Evolutionary conservation across 352 stramenopile genomes (phyloP).

Genomic region (Peronospora farinosa): DNA sequence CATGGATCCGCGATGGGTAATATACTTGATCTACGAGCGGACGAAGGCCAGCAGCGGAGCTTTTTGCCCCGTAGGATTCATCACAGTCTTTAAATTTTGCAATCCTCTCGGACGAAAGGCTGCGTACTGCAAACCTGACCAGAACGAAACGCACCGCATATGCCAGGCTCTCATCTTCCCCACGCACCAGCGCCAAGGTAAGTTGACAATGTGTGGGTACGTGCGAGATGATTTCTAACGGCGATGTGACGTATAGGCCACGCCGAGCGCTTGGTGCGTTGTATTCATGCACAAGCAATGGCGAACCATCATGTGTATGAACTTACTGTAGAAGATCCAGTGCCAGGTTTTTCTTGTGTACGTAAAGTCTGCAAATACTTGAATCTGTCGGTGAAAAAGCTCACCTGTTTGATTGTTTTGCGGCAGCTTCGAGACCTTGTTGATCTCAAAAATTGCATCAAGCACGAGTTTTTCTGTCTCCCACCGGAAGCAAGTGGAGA

Average conservation of each 20-base stretch:
- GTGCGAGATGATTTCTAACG: neutral
- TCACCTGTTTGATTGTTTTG: neutral
- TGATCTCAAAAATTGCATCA: constrained; percentile 55
- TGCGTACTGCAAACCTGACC: constrained; percentile 23
- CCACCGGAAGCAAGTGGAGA: constrained; percentile 22
- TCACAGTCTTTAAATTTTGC: constrained; percentile 81
- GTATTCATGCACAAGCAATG: constrained; percentile 51
- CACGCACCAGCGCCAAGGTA: constrained; percentile 71
- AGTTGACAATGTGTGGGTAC: neutral
- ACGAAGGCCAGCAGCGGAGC: constrained; percentile 1
- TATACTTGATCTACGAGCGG: constrained; percentile 76
- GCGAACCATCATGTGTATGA: constrained; percentile 60
- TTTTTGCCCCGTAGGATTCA: constrained; percentile 53
- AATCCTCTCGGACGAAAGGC: constrained; percentile 64
- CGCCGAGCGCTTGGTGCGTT: constrained; percentile 64
- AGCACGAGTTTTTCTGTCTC: constrained; percentile 55
- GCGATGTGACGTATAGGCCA: constrained; percentile 37
- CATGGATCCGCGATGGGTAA: constrained; percentile 59
- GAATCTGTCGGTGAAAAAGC: neutral
- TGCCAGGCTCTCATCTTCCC: constrained; percentile 80
- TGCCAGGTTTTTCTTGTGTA: constrained; percentile 67
- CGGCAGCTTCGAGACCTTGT: constrained; percentile 66
- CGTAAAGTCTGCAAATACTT: constrained; percentile 9
- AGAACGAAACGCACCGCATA: constrained; percentile 74
- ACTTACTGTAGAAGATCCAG: constrained; percentile 79